phyloP scores from a whole-genome alignment of 208 protist genomes.

The Wallacemonas sp. region DNA sequence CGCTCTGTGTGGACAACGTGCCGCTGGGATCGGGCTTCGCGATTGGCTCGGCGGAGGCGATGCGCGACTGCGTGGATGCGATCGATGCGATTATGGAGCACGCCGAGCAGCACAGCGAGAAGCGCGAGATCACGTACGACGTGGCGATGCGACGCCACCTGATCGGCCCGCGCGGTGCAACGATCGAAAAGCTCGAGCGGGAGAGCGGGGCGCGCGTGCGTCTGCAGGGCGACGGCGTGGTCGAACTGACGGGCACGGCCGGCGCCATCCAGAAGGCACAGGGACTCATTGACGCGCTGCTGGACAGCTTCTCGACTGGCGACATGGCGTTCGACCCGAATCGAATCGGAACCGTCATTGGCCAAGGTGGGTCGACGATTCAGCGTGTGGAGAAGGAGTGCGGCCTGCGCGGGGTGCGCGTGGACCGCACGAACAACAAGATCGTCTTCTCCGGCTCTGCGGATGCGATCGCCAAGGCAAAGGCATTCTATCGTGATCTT shows the following conservation, averaged over 20 bases:
- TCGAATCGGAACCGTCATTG: conserved; percentile 33
- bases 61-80: conserved; percentile 31
- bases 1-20: conserved; percentile 44
- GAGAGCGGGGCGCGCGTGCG: conserved; percentile 45
- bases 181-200: conserved; percentile 36
- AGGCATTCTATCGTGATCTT: conserved; percentile 31
- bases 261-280: conserved; percentile 24
- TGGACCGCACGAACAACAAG: conserved; percentile 24
- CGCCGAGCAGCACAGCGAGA: conserved; percentile 22
- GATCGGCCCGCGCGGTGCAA: conserved; percentile 45
- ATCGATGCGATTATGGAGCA: conserved; percentile 35
- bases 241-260: conserved; percentile 31
- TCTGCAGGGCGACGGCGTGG: conserved; percentile 20
- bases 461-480: conserved; percentile 29
- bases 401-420: conserved; percentile 33
- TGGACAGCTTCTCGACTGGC: conserved; percentile 24
- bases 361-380: conserved; percentile 47
- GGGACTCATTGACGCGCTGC: conserved; percentile 24
- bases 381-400: conserved; percentile 29
- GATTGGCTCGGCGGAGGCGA: conserved; percentile 27
- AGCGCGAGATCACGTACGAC: conserved; percentile 20
- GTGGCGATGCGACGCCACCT: conserved; percentile 22
- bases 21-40: conserved; percentile 30
- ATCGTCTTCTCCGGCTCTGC: conserved; percentile 30
- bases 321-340: conserved; percentile 25